phyloP scores from a whole-genome alignment of 805 yeast genomes.

The Cyberlindnera mrakii region DNA sequence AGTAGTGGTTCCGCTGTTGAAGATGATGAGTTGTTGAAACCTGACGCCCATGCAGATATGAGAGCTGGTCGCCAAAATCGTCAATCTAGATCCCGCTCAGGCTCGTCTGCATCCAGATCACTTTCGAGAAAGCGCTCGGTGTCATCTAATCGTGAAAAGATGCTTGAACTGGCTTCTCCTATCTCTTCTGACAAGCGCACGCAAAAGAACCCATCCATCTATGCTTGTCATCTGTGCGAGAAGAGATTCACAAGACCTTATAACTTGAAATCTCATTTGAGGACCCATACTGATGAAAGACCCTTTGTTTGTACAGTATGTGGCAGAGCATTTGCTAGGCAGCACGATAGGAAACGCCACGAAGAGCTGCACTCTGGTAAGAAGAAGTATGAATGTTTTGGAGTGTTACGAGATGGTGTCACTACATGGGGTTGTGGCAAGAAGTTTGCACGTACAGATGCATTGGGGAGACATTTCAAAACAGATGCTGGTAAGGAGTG shows the following conservation, averaged over 20 bases:
- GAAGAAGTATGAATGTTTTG: conserved; percentile 68
- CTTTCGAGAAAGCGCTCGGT: conserved; percentile 21
- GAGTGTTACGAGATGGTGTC: conserved; percentile 48
- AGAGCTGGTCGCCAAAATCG: conserved; percentile 31
- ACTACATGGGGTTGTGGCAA: conserved; percentile 75
- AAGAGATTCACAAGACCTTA: conserved; percentile 89
- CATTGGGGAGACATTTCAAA: conserved; percentile 70
- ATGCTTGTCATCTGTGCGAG: conserved; percentile 77
- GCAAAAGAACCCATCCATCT: conserved; percentile 68
- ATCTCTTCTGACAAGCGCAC: conserved; percentile 45
- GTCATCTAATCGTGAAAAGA: conserved; percentile 40
- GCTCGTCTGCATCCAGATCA: conserved; percentile 24
- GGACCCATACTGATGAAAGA: conserved; percentile 85
- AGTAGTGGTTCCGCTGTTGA: conserved; percentile 1
- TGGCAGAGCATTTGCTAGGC: conserved; percentile 78
- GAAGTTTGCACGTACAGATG: conserved; percentile 75
- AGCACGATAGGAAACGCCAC: conserved; percentile 72
- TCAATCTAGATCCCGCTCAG: conserved; percentile 31
- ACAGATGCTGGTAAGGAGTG: conserved; percentile 76
- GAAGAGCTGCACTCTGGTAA: conserved; percentile 74
- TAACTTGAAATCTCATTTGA: conserved; percentile 81
- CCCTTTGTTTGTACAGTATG: conserved; percentile 70
- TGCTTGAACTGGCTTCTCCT: conserved; percentile 62
- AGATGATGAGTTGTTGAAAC: conserved; percentile 10
- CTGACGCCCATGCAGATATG: conserved; percentile 17